These are phyloP conservation scores for Juglanconis oblonga DNA, from an alignment of 2,329 filamentous ascomycete species.

Conservation along the genomic window DNA sequence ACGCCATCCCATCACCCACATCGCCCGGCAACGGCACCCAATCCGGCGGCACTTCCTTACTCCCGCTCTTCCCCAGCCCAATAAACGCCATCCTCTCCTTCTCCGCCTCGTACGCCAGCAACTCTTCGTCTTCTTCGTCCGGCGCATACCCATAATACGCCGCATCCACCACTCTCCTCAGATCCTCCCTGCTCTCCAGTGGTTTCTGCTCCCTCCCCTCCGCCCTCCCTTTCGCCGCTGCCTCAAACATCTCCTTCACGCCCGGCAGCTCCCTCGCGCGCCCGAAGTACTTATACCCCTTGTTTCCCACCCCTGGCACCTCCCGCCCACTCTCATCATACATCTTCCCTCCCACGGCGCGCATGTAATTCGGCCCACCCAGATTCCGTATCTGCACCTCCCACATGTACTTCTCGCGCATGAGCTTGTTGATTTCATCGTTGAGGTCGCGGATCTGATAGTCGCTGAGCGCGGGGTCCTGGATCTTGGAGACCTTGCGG, in stretches of 20 bases:
- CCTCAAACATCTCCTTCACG: conserved; percentile 94
- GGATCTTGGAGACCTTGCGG: conserved; percentile 94
- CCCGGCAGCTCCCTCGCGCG: conserved; percentile 85
- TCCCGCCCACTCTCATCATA: conserved; percentile 73
- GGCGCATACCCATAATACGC: conserved; percentile 94
- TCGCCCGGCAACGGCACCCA: conserved; percentile 91
- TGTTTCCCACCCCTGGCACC: conserved; percentile 72
- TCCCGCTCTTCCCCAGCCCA: conserved; percentile 54
- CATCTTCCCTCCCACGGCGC: conserved; percentile 51
- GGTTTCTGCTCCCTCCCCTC: conserved; percentile 50
- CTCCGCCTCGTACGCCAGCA: conserved; percentile 76
- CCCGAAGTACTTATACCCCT: conserved; percentile 93
- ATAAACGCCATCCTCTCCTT: conserved; percentile 82
- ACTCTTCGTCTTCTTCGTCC: conserved; percentile 81
- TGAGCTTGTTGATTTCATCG: conserved; percentile 98
- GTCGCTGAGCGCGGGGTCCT: conserved; percentile 86
- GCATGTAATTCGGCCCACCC: conserved; percentile 97
- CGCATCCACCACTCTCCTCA: conserved; percentile 79
- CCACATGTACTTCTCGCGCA: conserved; percentile 99
- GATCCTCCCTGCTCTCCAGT: conserved; percentile 64
- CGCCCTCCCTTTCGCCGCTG: conserved; percentile 58
- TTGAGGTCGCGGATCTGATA: conserved; percentile 97
- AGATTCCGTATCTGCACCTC: conserved; percentile 93
- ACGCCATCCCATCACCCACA: conserved; percentile 74
- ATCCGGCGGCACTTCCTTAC: conserved; percentile 52